These are phyloP conservation scores for Salix arbutifolia DNA, from an alignment of 345 rosid species.

Conservation along the genomic window DNA sequence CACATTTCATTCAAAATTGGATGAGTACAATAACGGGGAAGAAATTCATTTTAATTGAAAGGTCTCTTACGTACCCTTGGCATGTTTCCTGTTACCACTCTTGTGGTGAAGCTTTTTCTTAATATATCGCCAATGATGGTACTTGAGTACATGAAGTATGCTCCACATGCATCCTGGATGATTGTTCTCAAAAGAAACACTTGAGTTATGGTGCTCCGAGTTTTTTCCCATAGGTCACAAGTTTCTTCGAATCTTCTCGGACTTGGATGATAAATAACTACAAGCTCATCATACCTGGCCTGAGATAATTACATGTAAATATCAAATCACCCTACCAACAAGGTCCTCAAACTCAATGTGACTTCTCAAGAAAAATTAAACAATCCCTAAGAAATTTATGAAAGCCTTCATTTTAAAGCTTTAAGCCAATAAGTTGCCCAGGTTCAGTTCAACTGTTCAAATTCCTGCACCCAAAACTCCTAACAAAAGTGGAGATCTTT, in stretches of 20 bases:
- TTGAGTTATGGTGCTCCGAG: conserved; percentile 21
- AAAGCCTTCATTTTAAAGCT: too few species aligned
- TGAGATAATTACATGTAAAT: conserved; percentile 6
- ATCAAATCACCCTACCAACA: too few species aligned
- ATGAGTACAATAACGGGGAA: too few species aligned
- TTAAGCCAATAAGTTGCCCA: too few species aligned
- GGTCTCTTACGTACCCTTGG: conserved; percentile 24
- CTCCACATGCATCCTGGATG: conserved; percentile 70
- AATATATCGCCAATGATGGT: conserved; percentile 58
- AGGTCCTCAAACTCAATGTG: too few species aligned
- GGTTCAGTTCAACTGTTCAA: too few species aligned
- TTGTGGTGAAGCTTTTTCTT: conserved; percentile 59
- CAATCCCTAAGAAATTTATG: too few species aligned
- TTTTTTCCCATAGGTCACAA: conserved; percentile 47
- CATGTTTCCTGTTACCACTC: conserved; percentile 21
- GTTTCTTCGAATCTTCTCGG: neutral
- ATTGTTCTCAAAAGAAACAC: conserved; percentile 24
- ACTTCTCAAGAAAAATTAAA: too few species aligned
- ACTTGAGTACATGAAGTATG: conserved; percentile 52
- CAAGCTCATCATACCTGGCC: conserved; percentile 31
- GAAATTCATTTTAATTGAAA: neutral
- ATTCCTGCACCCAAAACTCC: too few species aligned
- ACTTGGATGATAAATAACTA: conserved; percentile 4
- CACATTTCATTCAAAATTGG: too few species aligned
- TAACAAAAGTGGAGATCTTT: too few species aligned